Evolutionary conservation across 371 early-diverging fungal genomes (phyloP), one percentile per base, ranked within the genome.

Genomic region (Mortierella sp.): DNA sequence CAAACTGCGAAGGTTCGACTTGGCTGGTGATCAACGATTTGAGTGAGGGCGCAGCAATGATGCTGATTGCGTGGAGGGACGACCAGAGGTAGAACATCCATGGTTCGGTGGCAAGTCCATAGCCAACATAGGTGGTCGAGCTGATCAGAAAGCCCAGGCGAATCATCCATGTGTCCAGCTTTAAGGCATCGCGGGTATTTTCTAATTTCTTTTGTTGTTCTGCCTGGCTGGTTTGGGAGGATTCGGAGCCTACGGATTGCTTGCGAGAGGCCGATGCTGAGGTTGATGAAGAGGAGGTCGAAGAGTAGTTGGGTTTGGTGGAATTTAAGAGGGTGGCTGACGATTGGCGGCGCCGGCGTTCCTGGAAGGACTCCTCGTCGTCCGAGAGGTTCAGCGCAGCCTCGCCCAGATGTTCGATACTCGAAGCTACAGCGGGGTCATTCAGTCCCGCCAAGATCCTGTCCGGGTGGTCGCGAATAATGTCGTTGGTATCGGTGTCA

Each of bases 1-100:
- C 93, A 58, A 91, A 87, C 82, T 92, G 87, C 12, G 87, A 83
- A 1, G 91, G 90, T 43, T 87, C 78, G 27, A 92, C 91, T 35
- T 90, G 55, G 3, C 78, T 84, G 4, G 90, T 90, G 6, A 89
- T 29, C 18, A 93, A 60, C 3, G 92, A 87, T n/a, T 87, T 88
- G 3, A 90, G 41, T 0, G 92, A 89, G 0, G 93, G 93, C 8
- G 83, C 65, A 24, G 89, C 58, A 70, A 88, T 79, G 35, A 90
- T 83, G 6, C 84, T 74, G 27, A 91, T 43, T 14, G 91, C 83
- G 14, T 91, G 89, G 4, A 90, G 29, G 1, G 86, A 63, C 1
- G 83, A 78, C 32, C 87, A 84, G 0, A 79, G n/a, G 14, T 78
- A 76, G 72, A 91, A 90, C 24, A 76, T 54, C 44, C 71, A 44